These are phyloP conservation scores for Lojkania enalia DNA, from an alignment of 2,329 filamentous ascomycete genomes.

Conservation along the genomic window DNA sequence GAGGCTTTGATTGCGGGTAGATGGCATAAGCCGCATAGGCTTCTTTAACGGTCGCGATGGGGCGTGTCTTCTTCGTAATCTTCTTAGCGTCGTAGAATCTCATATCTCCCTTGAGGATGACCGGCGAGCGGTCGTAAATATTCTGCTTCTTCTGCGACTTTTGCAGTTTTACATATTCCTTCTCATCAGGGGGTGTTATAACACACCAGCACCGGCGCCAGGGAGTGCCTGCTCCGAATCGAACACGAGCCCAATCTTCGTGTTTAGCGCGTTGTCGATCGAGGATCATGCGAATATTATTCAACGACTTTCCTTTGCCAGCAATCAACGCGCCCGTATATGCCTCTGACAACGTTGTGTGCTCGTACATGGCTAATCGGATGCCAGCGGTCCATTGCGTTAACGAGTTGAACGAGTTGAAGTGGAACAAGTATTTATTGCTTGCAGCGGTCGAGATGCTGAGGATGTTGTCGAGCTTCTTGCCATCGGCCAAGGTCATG, in stretches of 20 bases:
- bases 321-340: slow-evolving; percentile 96
- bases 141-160: slow-evolving; percentile 82
- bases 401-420: slow-evolving; percentile 90
- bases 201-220: slow-evolving; percentile 98
- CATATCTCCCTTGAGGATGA: slow-evolving; percentile 80
- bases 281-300: slow-evolving; percentile 89
- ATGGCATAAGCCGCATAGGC: slow-evolving; percentile 93
- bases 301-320: slow-evolving; percentile 85
- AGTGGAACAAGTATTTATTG: slow-evolving; percentile 94
- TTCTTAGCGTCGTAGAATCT: slow-evolving; percentile 92
- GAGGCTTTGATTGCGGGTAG: slow-evolving; percentile 89
- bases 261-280: slow-evolving; percentile 75
- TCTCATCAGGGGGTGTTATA: slow-evolving; percentile 88
- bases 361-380: slow-evolving; percentile 90
- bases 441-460: slow-evolving; percentile 94
- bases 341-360: slow-evolving; percentile 89
- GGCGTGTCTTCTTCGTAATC: slow-evolving; percentile 86
- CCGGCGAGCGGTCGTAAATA: slow-evolving; percentile 74
- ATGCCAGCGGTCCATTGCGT: slow-evolving; percentile 97
- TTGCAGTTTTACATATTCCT: slow-evolving; percentile 80
- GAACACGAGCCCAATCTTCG: slow-evolving; percentile 92
- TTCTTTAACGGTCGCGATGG: slow-evolving; percentile 89
- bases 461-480: slow-evolving; percentile 89
- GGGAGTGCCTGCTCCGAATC: slow-evolving; percentile 92
- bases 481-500: slow-evolving; percentile 81